Conservation (phyloP, 2,329 filamentous ascomycete genomes). For the Cladosporium velox region DNA sequence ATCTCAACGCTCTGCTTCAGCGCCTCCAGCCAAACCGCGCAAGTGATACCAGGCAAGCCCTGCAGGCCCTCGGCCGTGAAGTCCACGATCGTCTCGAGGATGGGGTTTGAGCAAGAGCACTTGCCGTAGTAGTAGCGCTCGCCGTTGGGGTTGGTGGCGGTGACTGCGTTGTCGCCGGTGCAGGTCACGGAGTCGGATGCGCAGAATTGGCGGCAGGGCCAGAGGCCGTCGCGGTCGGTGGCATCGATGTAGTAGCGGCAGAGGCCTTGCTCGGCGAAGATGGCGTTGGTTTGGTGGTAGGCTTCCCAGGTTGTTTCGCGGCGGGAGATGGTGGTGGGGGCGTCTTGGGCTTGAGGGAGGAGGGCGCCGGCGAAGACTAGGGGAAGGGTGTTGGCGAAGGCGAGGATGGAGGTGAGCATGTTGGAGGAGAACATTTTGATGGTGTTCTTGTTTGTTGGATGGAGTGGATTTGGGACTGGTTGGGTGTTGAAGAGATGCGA, state of each 20-base stretch:
- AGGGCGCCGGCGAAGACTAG: background rate
- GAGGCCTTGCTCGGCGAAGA: constrained; percentile 8
- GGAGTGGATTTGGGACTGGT: background rate
- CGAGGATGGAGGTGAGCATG: background rate
- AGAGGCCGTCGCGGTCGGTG: constrained; percentile 9
- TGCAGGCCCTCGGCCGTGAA: constrained; percentile 11
- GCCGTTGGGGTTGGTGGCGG: constrained; percentile 9
- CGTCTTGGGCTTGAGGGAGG: background rate
- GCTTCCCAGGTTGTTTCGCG: constrained; percentile 4
- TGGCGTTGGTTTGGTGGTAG: background rate
- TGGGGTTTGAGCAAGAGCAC: constrained; percentile 7
- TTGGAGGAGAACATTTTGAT: constrained; percentile 6
- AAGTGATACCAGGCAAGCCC: background rate
- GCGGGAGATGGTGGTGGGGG: background rate
- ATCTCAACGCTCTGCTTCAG: background rate
- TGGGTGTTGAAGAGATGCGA: background rate
- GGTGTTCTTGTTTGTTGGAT: background rate
- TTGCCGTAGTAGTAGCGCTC: constrained; percentile 6
- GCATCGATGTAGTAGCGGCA: constrained; percentile 14
- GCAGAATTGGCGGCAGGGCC: constrained; percentile 9
- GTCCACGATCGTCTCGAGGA: background rate
- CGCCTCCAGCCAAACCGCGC: constrained; percentile 15
- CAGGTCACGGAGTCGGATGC: background rate
- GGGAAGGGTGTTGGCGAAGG: background rate
- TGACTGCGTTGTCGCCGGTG: background rate